Evolutionary conservation across 2,329 filamentous ascomycete species (phyloP).

Genomic region (Fusarium secorum): DNA sequence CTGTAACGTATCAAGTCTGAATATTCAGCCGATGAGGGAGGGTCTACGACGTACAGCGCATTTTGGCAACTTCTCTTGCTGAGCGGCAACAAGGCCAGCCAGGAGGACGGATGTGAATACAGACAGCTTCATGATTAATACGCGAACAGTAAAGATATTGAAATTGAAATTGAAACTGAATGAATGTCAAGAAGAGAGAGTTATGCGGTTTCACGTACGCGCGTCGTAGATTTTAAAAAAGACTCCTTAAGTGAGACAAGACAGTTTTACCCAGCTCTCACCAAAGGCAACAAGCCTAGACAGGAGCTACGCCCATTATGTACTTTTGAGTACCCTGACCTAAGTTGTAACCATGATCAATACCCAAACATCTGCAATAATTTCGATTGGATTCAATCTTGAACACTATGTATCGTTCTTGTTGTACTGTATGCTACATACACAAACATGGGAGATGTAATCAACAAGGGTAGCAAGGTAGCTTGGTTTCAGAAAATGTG

Average conservation of each 20-base stretch:
- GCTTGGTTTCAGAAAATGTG: not conserved
- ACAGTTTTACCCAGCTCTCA: not conserved
- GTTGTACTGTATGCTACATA: not conserved
- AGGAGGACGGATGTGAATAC: conserved; percentile 44
- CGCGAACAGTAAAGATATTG: not conserved
- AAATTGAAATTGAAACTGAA: not conserved
- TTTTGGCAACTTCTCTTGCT: conserved; percentile 45
- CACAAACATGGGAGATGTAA: not conserved
- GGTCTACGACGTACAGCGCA: conserved; percentile 49
- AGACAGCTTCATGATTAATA: conserved; percentile 48
- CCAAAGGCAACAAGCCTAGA: not conserved
- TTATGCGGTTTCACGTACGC: not conserved
- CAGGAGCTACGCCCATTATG: conserved; percentile 2
- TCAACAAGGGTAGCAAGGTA: not conserved
- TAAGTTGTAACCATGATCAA: not conserved
- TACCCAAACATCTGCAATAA: not conserved
- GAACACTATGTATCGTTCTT: not conserved
- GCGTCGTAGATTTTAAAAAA: conserved; percentile 7
- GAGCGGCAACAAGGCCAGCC: conserved; percentile 47
- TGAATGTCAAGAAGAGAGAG: not conserved
- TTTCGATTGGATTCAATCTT: not conserved
- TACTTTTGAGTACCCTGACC: not conserved
- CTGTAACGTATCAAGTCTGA: not conserved
- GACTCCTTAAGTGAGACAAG: conserved; percentile 12
- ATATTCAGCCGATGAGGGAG: not conserved